Base-by-base conservation (phyloP, 225 moss, liverwort and hornwort species). In the Marchantia paleacea region DNA sequence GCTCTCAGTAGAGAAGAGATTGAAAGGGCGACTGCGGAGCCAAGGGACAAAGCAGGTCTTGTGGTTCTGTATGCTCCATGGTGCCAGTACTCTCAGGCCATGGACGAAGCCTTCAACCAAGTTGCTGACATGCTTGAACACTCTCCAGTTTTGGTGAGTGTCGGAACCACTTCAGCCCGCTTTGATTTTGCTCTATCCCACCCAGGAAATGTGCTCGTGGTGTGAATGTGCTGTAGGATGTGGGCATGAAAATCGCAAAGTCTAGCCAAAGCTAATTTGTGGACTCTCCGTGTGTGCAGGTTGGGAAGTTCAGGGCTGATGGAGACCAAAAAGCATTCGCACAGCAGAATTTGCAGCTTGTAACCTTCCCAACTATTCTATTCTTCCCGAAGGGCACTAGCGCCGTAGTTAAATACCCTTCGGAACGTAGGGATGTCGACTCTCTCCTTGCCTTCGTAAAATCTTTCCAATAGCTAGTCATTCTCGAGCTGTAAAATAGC, bases 241-340 rank as follows among this genome's bases (percentile, higher is more conserved):
- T 39, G 39, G 2, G 39, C 39, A 39, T 39, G 39, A 39, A 39
- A 5, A 39, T 39, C 39, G 2, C 39, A 39, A 2, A 39, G 39
- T 5, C 39, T 39, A 39, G 2, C 39, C 39, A 39, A 39, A 2
- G 39, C 39, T 39, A 39, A 39, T 39, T 5, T 2, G 39, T 39
- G 39, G 39, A 69, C 47, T 6, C 39, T 79, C 14, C 75, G 22
- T 58, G 68, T 53, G 52, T 82, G 84, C 90, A 97, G 97, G 95
- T 97, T 63, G 97, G 87, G 53, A 97, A 97, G 86, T 97, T 97
- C 75, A 87, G 89, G 70, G 97, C 97, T 48, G 97, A 97, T 83
- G 88, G 88, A 48, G 91, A 89, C 16, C 93, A 97, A 77, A 97
- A 97, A 51, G 60, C 81, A 10, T 97, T 89, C 78, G 88, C 97